A percentile compares a stretch with the other conserved stretches of the same genome.
phyloP scores from a whole-genome alignment of 75 land plant species.

The Pinus tabuliformis region DNA sequence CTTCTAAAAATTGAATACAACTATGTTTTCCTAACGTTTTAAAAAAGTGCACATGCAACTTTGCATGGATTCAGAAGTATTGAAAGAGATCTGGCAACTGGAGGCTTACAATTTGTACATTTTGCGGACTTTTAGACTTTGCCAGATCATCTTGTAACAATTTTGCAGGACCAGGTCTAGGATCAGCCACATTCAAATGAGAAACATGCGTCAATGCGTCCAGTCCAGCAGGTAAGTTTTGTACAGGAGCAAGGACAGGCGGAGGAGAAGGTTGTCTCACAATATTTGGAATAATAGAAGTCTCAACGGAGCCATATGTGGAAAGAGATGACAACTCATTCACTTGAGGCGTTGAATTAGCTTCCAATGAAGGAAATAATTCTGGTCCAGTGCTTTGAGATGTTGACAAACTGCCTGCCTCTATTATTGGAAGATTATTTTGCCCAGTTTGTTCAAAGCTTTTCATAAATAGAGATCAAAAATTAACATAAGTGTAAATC shows the following conservation, averaged over 20 bases:
- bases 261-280: conserved; percentile 88
- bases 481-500: neutral
- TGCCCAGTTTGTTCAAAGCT: conserved; percentile 27
- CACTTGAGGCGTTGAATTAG: conserved; percentile 18
- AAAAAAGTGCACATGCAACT: neutral
- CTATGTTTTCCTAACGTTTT: neutral
- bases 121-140: conserved; percentile 54
- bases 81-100: neutral
- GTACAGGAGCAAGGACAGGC: conserved; percentile 80
- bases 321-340: conserved; percentile 33
- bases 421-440: conserved; percentile 9
- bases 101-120: conserved; percentile 75
- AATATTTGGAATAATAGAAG: conserved; percentile 26
- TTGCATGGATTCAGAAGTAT: neutral
- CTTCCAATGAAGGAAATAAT: conserved; percentile 24
- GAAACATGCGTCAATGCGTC: conserved; percentile 34
- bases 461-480: conserved; percentile 10
- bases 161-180: conserved; percentile 34
- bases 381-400: conserved; percentile 26
- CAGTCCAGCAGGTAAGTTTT: conserved; percentile 24
- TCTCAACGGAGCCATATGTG: conserved; percentile 32
- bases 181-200: conserved; percentile 53
- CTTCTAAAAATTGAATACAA: neutral
- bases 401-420: conserved; percentile 17
- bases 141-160: conserved; percentile 36